Percentiles rank a stretch among this genome's conserved stretches.
Conservation (phyloP, 2,329 filamentous ascomycete species). For the Graphilbum fragrans region DNA sequence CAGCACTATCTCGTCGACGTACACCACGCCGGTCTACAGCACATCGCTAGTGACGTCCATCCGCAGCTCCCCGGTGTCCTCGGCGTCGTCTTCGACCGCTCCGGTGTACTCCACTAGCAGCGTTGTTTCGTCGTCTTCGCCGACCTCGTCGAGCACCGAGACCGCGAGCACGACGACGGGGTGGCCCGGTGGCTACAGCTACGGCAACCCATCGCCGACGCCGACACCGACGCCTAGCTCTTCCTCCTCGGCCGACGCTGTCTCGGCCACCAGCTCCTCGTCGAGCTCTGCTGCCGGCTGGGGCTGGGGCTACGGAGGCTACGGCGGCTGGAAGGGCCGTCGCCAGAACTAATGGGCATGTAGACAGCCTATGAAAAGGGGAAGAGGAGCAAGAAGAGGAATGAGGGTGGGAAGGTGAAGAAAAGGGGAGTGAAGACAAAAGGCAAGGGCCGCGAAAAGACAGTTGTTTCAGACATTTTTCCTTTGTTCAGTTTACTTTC, state of each 20-base stretch:
- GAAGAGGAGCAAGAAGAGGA: background rate
- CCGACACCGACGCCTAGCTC: background rate
- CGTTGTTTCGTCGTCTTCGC: background rate
- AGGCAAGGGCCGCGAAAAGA: no score
- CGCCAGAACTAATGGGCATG: no score
- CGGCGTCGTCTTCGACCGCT: background rate
- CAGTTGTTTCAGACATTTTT: no score
- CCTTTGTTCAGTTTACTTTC: no score
- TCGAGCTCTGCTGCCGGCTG: background rate
- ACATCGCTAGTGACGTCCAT: background rate
- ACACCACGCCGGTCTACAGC: background rate
- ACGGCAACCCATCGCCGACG: slow-evolving; percentile 1
- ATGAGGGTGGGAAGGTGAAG: background rate
- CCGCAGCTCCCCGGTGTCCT: background rate
- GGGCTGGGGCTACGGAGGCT: background rate
- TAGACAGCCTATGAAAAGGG: background rate
- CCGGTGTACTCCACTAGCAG: no score
- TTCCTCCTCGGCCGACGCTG: no score
- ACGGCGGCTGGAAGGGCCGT: background rate
- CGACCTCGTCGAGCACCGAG: background rate
- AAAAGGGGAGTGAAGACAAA: background rate
- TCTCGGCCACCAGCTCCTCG: background rate
- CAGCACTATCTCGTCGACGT: background rate
- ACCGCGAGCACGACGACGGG: background rate
- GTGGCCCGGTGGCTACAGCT: slow-evolving; percentile 9